Conservation (phyloP, 1,139 yeast species). For the Candida gigantensis region DNA sequence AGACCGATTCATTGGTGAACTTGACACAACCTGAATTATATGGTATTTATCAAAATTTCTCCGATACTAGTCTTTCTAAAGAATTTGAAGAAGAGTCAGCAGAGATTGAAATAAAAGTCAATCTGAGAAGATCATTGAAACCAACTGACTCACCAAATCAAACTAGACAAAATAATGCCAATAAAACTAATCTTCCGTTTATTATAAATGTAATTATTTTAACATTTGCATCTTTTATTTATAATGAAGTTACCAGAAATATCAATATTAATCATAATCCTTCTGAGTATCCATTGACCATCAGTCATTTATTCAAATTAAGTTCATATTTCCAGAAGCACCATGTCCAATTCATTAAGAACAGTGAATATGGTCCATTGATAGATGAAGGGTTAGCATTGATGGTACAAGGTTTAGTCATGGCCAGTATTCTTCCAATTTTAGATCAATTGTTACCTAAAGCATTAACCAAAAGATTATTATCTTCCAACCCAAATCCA, state of each 20-base stretch:
- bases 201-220: slow-evolving; percentile 32
- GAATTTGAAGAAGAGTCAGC: slow-evolving; percentile 20
- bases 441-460: slow-evolving; percentile 52
- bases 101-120: slow-evolving; percentile 10
- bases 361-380: slow-evolving; percentile 9
- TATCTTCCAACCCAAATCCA: slow-evolving; percentile 37
- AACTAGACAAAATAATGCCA: not conserved
- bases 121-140: not conserved
- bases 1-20: slow-evolving; percentile 45
- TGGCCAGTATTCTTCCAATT: slow-evolving; percentile 65
- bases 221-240: slow-evolving; percentile 46
- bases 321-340: slow-evolving; percentile 27
- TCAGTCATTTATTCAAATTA: slow-evolving; percentile 36
- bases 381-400: slow-evolving; percentile 32
- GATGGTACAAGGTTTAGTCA: slow-evolving; percentile 54
- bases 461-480: slow-evolving; percentile 27
- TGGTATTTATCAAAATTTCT: slow-evolving; percentile 46
- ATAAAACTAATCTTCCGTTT: slow-evolving; percentile 15
- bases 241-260: slow-evolving; percentile 52
- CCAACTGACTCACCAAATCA: slow-evolving; percentile 2
- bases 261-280: slow-evolving; percentile 51
- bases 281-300: slow-evolving; percentile 33
- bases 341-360: slow-evolving; percentile 8
- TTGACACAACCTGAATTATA: slow-evolving; percentile 53
- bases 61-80: slow-evolving; percentile 34